Base-by-base conservation (phyloP, 1,139 yeast genomes). In the Diutina siamensis region DNA sequence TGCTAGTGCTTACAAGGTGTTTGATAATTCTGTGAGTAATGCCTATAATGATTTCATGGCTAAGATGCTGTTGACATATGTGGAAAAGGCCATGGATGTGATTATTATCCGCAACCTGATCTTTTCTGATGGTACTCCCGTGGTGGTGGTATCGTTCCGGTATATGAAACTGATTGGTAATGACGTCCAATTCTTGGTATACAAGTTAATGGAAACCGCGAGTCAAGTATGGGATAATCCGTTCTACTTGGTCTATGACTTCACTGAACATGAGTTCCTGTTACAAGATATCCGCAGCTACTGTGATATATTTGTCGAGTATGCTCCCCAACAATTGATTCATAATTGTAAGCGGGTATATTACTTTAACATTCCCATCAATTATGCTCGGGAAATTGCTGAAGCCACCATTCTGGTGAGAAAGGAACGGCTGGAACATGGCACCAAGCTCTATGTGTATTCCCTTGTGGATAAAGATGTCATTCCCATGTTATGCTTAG, bases 31-130 rank as follows among this genome's bases (percentile, higher is more conserved):
- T 21, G 60, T 59, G 35, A 74, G 73, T 25, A 65, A 65, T 15
- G 74, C 76, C 50, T 65, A 80, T 46, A 78, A 76, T 53, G 95
- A 85, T 48, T 84, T 84, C 53, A 81, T 86, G 88, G 72, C 79
- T 22, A 78, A 79, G 50, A 75, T 80, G 65, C 68, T 86, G 0
- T 65, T 74, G 46, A 71, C 73, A 46, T 79, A 79, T 50, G 63
- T 74, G 32, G 76, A 74, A 10, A 60, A 65, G 3, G 56, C 67
- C 2, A 57, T 65, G 22, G 73, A 74, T 21, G 61, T 63, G 18
- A 69, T 75, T 0, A 67, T 81, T 36, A 71, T 83, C 8, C 80
- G 75, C 47, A 86, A 77, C 51, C 75, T 84, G 1, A 75, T 83
- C 18, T 76, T 82, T 46, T 67, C 72, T 44, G 94, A 85, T 57